These are phyloP conservation scores for Cryptococcus hybrid DNA, from an alignment of 1,284 basidiomycete species.

Conservation along the genomic window DNA sequence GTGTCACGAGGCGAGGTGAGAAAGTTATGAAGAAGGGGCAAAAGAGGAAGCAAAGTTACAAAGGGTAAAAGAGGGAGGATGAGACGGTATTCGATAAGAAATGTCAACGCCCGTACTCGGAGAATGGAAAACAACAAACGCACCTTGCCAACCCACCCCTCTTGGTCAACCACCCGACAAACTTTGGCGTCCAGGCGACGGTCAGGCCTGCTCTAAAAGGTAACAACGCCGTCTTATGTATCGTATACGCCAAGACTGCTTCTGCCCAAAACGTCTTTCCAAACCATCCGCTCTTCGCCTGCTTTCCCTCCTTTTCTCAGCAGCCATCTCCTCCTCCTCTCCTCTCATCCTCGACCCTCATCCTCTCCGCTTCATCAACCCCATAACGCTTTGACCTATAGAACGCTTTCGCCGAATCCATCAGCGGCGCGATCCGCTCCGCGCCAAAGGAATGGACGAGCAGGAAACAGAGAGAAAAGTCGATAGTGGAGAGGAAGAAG, in stretches of 20 bases:
- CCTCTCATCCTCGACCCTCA: constrained; percentile 11
- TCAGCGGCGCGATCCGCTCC: constrained; percentile 74
- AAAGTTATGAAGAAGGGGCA: not conserved
- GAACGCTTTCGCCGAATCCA: constrained; percentile 58
- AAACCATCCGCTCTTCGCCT: constrained; percentile 16
- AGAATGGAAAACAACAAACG: constrained; percentile 12
- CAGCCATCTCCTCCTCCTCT: constrained; percentile 16
- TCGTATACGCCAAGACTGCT: constrained; percentile 85
- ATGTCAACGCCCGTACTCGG: not conserved
- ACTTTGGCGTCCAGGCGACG: constrained; percentile 76
- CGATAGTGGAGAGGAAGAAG: constrained; percentile 64
- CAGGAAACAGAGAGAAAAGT: constrained; percentile 79
- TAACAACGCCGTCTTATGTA: constrained; percentile 94
- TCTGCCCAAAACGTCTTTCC: constrained; percentile 70
- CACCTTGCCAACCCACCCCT: constrained; percentile 61
- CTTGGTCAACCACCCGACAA: constrained; percentile 72
- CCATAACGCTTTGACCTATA: constrained; percentile 41
- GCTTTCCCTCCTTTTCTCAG: constrained; percentile 8
- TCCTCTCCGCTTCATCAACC: constrained; percentile 18
- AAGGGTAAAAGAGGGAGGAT: no score
- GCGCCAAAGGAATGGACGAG: constrained; percentile 85
- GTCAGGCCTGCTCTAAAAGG: constrained; percentile 87
- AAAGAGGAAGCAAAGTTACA: not conserved
- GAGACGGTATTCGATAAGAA: no score
- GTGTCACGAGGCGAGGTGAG: constrained; percentile 5